phyloP scores from a whole-genome alignment of 1,284 basidiomycete species.

The Trichosporon sp. region DNA sequence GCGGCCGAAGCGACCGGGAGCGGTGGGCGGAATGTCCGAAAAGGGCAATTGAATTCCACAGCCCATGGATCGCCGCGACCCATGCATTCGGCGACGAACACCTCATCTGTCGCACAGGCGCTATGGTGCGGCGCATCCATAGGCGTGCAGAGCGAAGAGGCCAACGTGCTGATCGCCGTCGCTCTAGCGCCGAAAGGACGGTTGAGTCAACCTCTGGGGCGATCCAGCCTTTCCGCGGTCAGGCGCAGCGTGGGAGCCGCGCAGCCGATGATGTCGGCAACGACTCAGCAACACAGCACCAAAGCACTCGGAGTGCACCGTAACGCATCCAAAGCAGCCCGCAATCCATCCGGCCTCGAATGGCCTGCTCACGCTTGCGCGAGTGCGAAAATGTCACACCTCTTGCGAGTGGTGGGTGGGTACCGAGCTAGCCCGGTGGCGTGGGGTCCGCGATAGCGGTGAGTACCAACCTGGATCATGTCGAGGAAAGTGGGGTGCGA shows the following conservation, averaged over 20 bases:
- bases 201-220: background rate
- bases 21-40: conserved; percentile 23
- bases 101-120: background rate
- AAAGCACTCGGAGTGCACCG: background rate
- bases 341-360: background rate
- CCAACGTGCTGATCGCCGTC: background rate
- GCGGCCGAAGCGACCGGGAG: background rate
- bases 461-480: conserved; percentile 49
- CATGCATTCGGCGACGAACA: background rate
- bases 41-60: conserved; percentile 24
- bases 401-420: background rate
- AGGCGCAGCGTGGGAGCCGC: conserved; percentile 1
- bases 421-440: background rate
- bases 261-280: background rate
- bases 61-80: background rate
- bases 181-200: background rate
- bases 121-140: background rate
- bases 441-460: conserved; percentile 3
- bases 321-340: background rate
- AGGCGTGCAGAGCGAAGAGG: background rate
- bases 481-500: conserved; percentile 49
- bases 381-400: background rate
- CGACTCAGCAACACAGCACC: background rate
- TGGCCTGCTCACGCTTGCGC: background rate
- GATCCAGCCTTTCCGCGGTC: background rate